phyloP scores from a whole-genome alignment of 73 alveolate species.

The Paramecium primaurelia region DNA sequence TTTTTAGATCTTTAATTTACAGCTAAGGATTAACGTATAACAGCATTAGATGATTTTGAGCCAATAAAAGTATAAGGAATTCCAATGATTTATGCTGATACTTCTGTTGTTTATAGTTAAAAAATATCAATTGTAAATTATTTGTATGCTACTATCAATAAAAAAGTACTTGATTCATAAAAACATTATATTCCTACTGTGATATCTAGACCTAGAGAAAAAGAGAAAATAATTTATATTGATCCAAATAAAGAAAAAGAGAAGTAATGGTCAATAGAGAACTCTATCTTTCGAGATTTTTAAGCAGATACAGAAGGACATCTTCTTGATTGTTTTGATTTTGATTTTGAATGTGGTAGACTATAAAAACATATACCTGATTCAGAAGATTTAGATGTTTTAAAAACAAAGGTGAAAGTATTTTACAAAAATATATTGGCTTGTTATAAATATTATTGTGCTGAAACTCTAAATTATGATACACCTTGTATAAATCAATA shows the following conservation, averaged over 20 bases:
- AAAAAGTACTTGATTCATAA: background rate
- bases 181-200: constrained; percentile 31
- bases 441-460: constrained; percentile 35
- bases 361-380: constrained; percentile 40
- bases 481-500: background rate
- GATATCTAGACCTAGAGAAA: constrained; percentile 28
- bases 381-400: constrained; percentile 3
- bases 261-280: constrained; percentile 13
- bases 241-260: constrained; percentile 16
- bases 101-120: background rate
- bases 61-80: background rate
- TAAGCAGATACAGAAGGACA: constrained; percentile 49
- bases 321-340: constrained; percentile 32
- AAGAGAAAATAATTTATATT: constrained; percentile 6
- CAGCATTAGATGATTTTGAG: background rate
- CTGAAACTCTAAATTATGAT: constrained; percentile 18
- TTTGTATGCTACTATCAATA: background rate
- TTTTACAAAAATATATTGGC: constrained; percentile 12
- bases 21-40: constrained; percentile 1
- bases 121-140: constrained; percentile 10
- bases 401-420: background rate
- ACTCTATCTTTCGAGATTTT: constrained; percentile 13
- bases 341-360: constrained; percentile 46
- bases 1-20: constrained; percentile 8
- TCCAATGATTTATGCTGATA: constrained; percentile 31